Conservation (phyloP, 768 basidiomycete genomes). For the Mycena galopus region DNA sequence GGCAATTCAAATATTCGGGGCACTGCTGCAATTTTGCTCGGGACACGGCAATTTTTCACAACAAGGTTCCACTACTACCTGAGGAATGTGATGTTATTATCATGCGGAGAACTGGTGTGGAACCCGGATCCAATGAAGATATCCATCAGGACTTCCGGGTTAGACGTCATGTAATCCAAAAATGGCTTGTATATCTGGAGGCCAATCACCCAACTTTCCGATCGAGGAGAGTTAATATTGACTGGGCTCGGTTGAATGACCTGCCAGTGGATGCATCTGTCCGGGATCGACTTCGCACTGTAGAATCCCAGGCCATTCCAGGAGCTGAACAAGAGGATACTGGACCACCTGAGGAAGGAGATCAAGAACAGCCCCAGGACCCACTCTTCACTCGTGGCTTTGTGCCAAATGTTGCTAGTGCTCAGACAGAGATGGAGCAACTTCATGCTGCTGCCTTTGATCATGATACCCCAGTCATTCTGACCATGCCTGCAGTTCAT, state of each 20-base stretch:
- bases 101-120: slow-evolving; percentile 7
- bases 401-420: slow-evolving; percentile 22
- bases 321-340: no score
- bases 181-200: slow-evolving; percentile 17
- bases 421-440: slow-evolving; percentile 32
- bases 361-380: neutral
- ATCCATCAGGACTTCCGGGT: slow-evolving; percentile 12
- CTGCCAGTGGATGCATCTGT: slow-evolving; percentile 7
- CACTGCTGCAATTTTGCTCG: slow-evolving; percentile 23
- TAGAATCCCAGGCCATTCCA: slow-evolving; percentile 1
- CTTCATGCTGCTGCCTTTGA: slow-evolving; percentile 31
- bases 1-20: slow-evolving; percentile 22
- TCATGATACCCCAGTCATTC: slow-evolving; percentile 10
- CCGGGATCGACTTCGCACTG: neutral
- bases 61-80: slow-evolving; percentile 1
- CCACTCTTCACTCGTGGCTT: slow-evolving; percentile 22
- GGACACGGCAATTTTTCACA: slow-evolving; percentile 8
- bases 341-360: slow-evolving; percentile 21
- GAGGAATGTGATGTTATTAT: slow-evolving; percentile 25
- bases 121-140: neutral
- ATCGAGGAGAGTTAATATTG: neutral
- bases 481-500: slow-evolving; percentile 29
- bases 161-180: neutral
- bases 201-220: slow-evolving; percentile 4
- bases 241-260: neutral